These are phyloP conservation scores for Saccharomyces paradoxus DNA, from an alignment of 805 yeast genomes.

Conservation along the genomic window DNA sequence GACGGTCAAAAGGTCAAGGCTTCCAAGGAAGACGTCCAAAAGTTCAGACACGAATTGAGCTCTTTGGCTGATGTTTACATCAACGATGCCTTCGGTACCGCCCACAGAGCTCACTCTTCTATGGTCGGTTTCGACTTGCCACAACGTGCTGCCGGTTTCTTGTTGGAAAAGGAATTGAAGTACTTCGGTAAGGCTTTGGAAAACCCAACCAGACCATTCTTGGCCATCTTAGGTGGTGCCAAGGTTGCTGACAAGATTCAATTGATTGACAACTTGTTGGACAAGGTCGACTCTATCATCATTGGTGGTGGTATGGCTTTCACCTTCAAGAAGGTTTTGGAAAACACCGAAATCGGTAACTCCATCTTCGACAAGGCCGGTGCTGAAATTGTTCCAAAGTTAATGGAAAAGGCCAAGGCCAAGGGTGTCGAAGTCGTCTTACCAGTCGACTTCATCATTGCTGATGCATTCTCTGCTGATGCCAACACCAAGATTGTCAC, in stretches of 20 bases:
- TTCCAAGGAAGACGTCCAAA: constrained; percentile 69
- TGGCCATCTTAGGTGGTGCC: constrained; percentile 99
- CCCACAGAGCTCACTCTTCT: constrained; percentile 99
- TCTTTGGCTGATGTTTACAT: constrained; percentile 93
- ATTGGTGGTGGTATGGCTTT: constrained; percentile 99
- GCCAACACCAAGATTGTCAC: constrained; percentile 81
- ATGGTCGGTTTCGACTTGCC: constrained; percentile 96
- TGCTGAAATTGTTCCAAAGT: constrained; percentile 86
- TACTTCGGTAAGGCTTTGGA: constrained; percentile 98
- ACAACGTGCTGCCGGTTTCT: constrained; percentile 97
- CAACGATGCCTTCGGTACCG: constrained; percentile 98
- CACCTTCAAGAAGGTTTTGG: constrained; percentile 92
- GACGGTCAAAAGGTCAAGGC: constrained; percentile 94
- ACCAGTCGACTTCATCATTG: constrained; percentile 94
- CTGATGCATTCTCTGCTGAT: constrained; percentile 87
- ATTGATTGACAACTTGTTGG: constrained; percentile 91
- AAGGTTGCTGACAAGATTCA: constrained; percentile 98
- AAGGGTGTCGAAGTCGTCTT: constrained; percentile 87
- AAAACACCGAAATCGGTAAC: constrained; percentile 80
- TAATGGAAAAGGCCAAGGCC: constrained; percentile 93
- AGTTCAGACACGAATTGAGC: constrained; percentile 84
- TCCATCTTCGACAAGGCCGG: constrained; percentile 92
- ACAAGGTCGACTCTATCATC: constrained; percentile 90
- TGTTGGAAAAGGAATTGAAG: constrained; percentile 92
- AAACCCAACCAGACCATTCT: constrained; percentile 95